These are phyloP conservation scores for Insectozyma bohioensis DNA, from an alignment of 1,139 yeast genomes.

Conservation along the genomic window DNA sequence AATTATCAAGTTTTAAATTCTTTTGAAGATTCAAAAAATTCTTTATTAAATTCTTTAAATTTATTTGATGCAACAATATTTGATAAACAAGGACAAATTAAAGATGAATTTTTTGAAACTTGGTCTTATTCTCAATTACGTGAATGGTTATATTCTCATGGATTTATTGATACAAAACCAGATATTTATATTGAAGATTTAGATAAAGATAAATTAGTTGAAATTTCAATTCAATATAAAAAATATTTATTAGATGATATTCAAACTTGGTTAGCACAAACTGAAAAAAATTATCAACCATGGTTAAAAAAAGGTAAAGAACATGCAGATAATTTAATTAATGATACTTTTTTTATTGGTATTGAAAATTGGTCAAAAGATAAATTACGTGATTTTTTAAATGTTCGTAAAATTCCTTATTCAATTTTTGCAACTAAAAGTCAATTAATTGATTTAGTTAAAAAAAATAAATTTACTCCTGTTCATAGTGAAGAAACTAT, in stretches of 20 bases:
- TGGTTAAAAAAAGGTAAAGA: slow-evolving; percentile 25
- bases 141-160: slow-evolving; percentile 31
- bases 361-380: slow-evolving; percentile 49
- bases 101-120: slow-evolving; percentile 45
- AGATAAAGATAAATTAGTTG: slow-evolving; percentile 19
- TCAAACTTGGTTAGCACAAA: slow-evolving; percentile 31
- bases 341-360: slow-evolving; percentile 46
- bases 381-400: slow-evolving; percentile 50
- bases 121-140: slow-evolving; percentile 32
- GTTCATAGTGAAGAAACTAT: slow-evolving; percentile 20
- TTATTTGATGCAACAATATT: slow-evolving; percentile 30
- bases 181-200: slow-evolving; percentile 20
- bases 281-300: slow-evolving; percentile 25
- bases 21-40: slow-evolving; percentile 33
- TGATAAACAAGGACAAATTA: slow-evolving; percentile 40
- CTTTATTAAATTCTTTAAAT: slow-evolving; percentile 39
- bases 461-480: slow-evolving; percentile 41
- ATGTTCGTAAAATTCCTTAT: slow-evolving; percentile 48
- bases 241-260: slow-evolving; percentile 45
- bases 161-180: slow-evolving; percentile 25
- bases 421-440: slow-evolving; percentile 47
- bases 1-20: slow-evolving; percentile 38
- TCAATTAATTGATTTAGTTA: slow-evolving; percentile 48
- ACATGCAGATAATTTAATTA: slow-evolving; percentile 30
- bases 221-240: slow-evolving; percentile 19